phyloP scores from a whole-genome alignment of 768 basidiomycete genomes.

The Tulasnella sp. region DNA sequence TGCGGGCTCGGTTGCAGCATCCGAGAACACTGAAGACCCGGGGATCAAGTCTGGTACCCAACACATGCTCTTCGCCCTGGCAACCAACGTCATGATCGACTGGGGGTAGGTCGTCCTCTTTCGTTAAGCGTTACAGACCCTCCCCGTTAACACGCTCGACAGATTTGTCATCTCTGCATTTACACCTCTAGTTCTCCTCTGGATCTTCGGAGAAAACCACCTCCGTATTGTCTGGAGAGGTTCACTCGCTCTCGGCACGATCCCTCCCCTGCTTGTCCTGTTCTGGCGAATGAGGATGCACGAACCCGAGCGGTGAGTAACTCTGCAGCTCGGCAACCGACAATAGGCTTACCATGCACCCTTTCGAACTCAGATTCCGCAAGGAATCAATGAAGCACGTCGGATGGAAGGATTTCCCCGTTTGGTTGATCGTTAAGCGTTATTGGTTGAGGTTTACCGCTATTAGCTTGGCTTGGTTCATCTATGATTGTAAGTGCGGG shows the following conservation, averaged over 20 bases:
- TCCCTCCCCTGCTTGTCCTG: constrained; percentile 79
- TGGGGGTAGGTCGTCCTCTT: constrained; percentile 37
- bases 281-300: constrained; percentile 86
- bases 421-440: constrained; percentile 71
- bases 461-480: constrained; percentile 72
- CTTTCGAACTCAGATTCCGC: constrained; percentile 51
- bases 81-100: constrained; percentile 88
- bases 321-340: neutral
- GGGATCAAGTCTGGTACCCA: constrained; percentile 78
- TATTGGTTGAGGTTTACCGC: constrained; percentile 80
- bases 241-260: constrained; percentile 74
- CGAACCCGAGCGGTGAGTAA: constrained; percentile 59
- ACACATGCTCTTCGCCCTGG: constrained; percentile 83
- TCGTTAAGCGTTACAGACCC: neutral
- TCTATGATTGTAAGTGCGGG: constrained; percentile 40
- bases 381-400: constrained; percentile 78
- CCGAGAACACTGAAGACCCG: constrained; percentile 86
- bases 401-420: constrained; percentile 59
- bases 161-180: constrained; percentile 72
- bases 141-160: constrained; percentile 40
- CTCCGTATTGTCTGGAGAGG: constrained; percentile 86
- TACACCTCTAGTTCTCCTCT: constrained; percentile 81
- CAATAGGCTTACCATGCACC: neutral
- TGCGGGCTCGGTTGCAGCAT: constrained; percentile 84
- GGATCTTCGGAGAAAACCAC: constrained; percentile 84